Evolutionary conservation across 1,139 yeast species (phyloP).

Genomic region (Scheffersomyces stambukii): DNA sequence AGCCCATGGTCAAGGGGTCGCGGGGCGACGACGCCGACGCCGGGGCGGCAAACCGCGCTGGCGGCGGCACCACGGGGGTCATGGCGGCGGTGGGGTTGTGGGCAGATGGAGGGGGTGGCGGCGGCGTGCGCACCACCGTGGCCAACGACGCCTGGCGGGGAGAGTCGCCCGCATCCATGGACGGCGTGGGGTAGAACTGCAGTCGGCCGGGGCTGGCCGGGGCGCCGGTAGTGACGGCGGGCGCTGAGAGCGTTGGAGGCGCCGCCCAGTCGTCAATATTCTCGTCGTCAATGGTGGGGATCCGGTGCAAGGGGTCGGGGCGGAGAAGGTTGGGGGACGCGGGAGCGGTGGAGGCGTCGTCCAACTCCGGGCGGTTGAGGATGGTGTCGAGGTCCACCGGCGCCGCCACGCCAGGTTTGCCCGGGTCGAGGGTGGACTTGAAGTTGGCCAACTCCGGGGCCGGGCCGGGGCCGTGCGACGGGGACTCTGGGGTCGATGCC

Average conservation of each 20-base stretch:
- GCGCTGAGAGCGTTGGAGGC: conserved; percentile 1
- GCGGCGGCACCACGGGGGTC: conserved; percentile 26
- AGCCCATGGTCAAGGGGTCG: conserved; percentile 25
- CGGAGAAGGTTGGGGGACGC: conserved; percentile 15
- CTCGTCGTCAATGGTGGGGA: conserved; percentile 34
- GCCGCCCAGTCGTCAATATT: conserved; percentile 11
- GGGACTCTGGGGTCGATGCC: conserved; percentile 2
- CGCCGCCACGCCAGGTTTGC: conserved; percentile 19
- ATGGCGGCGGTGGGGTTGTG: too few species aligned
- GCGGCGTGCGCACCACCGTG: conserved; percentile 15
- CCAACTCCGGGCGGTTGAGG: conserved; percentile 12
- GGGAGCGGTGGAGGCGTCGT: conserved; percentile 6
- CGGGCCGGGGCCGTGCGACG: conserved; percentile 6
- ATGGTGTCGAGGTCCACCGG: conserved; percentile 10
- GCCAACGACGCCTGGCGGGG: conserved; percentile 3
- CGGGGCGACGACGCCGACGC: conserved; percentile 17
- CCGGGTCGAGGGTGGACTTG: conserved; percentile 39
- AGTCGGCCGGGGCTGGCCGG: too few species aligned
- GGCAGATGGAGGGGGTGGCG: conserved; percentile 11
- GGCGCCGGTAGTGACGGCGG: too few species aligned
- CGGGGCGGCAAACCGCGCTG: conserved; percentile 1
- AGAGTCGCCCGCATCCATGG: conserved; percentile 2
- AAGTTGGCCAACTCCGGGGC: conserved; percentile 12
- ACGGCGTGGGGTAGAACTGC: conserved; percentile 4
- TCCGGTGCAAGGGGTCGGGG: conserved; percentile 25